phyloP scores from a whole-genome alignment of 2,329 filamentous ascomycete genomes.

The Talaromyces sp. region DNA sequence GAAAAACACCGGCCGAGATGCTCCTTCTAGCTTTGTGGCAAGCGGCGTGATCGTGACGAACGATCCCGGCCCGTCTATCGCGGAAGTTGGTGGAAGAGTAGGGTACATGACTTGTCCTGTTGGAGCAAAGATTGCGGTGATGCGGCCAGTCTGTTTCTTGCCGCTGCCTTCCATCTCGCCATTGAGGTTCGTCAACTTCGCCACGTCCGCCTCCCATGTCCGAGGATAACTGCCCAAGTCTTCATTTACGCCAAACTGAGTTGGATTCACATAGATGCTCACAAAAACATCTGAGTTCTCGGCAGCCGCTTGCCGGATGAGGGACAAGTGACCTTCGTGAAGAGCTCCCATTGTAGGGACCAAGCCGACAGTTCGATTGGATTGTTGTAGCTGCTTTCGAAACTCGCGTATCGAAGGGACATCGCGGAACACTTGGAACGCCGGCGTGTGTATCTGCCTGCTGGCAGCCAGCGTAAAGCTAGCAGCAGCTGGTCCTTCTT shows the following conservation, averaged over 20 bases:
- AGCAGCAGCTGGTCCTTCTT: not conserved
- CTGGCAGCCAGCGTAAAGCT: not conserved
- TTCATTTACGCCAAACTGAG: constrained; percentile 86
- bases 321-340: constrained; percentile 82
- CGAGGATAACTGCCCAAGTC: constrained; percentile 85
- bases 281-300: constrained; percentile 86
- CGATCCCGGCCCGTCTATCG: constrained; percentile 70
- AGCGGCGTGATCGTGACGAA: constrained; percentile 90
- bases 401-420: constrained; percentile 65
- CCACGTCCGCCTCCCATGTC: constrained; percentile 75
- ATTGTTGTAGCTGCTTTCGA: constrained; percentile 59
- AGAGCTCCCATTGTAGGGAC: constrained; percentile 97
- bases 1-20: constrained; percentile 87
- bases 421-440: constrained; percentile 61
- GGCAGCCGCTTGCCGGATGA: constrained; percentile 75
- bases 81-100: constrained; percentile 64
- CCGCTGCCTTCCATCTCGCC: constrained; percentile 51
- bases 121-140: constrained; percentile 82
- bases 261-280: constrained; percentile 92
- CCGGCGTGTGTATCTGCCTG: constrained; percentile 12
- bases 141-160: constrained; percentile 46
- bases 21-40: constrained; percentile 73
- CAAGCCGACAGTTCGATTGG: constrained; percentile 70
- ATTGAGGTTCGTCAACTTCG: constrained; percentile 62
- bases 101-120: constrained; percentile 84